phyloP scores from a whole-genome alignment of 768 basidiomycete species.

The Cyclocybe cylindracea region DNA sequence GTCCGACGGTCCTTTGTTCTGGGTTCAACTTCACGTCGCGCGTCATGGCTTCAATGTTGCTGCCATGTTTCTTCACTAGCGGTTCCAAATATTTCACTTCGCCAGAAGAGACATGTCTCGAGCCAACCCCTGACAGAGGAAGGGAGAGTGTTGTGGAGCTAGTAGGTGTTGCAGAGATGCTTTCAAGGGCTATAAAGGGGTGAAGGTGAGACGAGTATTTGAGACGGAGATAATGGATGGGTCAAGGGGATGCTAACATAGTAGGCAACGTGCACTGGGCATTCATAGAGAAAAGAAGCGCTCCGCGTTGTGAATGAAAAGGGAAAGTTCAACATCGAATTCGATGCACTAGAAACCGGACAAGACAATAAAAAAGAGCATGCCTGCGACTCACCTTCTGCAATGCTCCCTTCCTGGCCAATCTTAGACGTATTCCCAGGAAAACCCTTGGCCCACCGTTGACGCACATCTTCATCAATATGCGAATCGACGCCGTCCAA shows the following conservation, averaged over 20 bases:
- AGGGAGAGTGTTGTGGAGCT: constrained; percentile 38
- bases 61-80: constrained; percentile 70
- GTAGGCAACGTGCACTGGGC: too few relatives aligned
- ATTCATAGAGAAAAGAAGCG: too few relatives aligned
- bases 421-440: constrained; percentile 23
- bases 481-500: constrained; percentile 15
- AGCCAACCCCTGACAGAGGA: constrained; percentile 40
- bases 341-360: neutral
- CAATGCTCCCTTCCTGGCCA: constrained; percentile 13
- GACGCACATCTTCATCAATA: constrained; percentile 20
- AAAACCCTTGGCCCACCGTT: constrained; percentile 42
- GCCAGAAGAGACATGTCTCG: constrained; percentile 65
- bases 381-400: constrained; percentile 26
- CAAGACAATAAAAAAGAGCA: constrained; percentile 1
- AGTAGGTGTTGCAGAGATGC: constrained; percentile 44
- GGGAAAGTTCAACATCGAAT: constrained; percentile 10
- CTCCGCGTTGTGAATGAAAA: too few relatives aligned
- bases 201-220: too few relatives aligned
- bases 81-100: constrained; percentile 68
- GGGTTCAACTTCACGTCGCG: constrained; percentile 77
- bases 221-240: too few relatives aligned
- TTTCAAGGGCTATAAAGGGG: neutral
- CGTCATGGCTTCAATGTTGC: constrained; percentile 76
- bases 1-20: constrained; percentile 83
- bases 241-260: too few relatives aligned